Base-by-base conservation (phyloP, 1,139 yeast genomes). In the Nakaseomyces uthaithaninus region DNA sequence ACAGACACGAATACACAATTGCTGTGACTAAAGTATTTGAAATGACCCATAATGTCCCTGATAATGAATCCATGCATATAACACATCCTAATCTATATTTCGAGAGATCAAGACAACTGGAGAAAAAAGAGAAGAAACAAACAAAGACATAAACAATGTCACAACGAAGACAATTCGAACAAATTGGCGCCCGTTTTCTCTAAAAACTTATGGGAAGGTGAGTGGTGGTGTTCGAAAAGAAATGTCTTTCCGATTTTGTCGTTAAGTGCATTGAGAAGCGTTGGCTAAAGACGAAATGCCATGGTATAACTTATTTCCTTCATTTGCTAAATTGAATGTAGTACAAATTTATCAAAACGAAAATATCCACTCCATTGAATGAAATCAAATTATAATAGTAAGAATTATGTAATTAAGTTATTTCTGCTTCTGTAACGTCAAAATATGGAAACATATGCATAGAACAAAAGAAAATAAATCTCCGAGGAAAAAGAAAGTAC, bases 21-120 rank as follows among this genome's bases (percentile, higher is more conserved):
- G 97, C 97, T 0, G 89, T 96, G 59, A 83, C 96, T 0, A 72
- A 84, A 53, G 95, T 86, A 2, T 85, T 85, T 61, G 97, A 89
- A 55, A 63, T 77, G 31, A 73, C 86, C n/a, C 62, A 57, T 40
- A 63, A 61, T 12, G 69, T 71, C 42, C 25, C 25, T 4, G 27
- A 19, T 12, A 71, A 74, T 22, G 79, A 72, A 42, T 64, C 64
- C 40, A 61, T 63, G 8, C 77, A 76, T 43, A 84, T 91, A 43
- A 74, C 74, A 22, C 95, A 87, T 64, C 97, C 98, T 7, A 87
- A 87, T 58, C 71, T 81, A 48, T 91, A 87, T 61, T 91, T 82
- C 59, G 93, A 84, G 51, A 71, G 94, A 51, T 77, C 84, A 25
- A 65, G 80, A 46, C 53, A 48, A 40, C 35, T 47, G 11, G 45